A percentile compares a stretch with the other conserved stretches of the same genome.
Conservation (phyloP, 2,329 filamentous ascomycete genomes). For the Remersonia thermophila region DNA sequence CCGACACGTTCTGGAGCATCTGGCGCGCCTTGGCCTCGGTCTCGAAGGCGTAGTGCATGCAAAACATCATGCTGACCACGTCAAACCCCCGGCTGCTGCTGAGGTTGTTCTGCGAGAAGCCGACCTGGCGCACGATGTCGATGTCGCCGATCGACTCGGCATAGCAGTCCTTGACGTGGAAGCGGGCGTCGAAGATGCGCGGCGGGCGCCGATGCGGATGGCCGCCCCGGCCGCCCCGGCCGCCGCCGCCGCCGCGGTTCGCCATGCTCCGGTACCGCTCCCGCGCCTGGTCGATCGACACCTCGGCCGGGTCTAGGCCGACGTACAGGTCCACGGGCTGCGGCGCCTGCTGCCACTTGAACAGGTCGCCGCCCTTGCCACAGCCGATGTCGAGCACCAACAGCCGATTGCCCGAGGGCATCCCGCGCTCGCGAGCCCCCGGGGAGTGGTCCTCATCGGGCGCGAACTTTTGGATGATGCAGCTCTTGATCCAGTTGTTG, state of each 20-base stretch:
- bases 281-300: slow-evolving; percentile 81
- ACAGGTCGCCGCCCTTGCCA: slow-evolving; percentile 88
- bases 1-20: slow-evolving; percentile 89
- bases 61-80: slow-evolving; percentile 98
- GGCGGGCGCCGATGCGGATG: slow-evolving; percentile 34
- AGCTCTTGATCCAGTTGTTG: slow-evolving; percentile 99
- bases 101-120: slow-evolving; percentile 59
- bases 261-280: slow-evolving; percentile 70
- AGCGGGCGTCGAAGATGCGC: slow-evolving; percentile 70
- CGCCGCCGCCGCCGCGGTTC: slow-evolving; percentile 40
- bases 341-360: slow-evolving; percentile 93
- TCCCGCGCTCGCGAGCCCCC: slow-evolving; percentile 42
- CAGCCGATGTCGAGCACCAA: slow-evolving; percentile 89
- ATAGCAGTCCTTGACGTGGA: slow-evolving; percentile 87
- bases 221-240: slow-evolving; percentile 38
- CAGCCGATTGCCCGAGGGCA: slow-evolving; percentile 44
- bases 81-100: slow-evolving; percentile 73
- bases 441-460: slow-evolving; percentile 62
- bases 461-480: slow-evolving; percentile 92
- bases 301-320: slow-evolving; percentile 81
- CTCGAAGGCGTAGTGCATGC: slow-evolving; percentile 98
- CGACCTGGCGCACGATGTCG: slow-evolving; percentile 71
- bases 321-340: slow-evolving; percentile 87
- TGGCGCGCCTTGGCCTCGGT: slow-evolving; percentile 76
- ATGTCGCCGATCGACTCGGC: slow-evolving; percentile 72